Percentiles rank a stretch among this genome's conserved stretches.
These are phyloP conservation scores for Phytophthora tentaculata DNA, from an alignment of 352 stramenopile genomes.

Conservation along the genomic window DNA sequence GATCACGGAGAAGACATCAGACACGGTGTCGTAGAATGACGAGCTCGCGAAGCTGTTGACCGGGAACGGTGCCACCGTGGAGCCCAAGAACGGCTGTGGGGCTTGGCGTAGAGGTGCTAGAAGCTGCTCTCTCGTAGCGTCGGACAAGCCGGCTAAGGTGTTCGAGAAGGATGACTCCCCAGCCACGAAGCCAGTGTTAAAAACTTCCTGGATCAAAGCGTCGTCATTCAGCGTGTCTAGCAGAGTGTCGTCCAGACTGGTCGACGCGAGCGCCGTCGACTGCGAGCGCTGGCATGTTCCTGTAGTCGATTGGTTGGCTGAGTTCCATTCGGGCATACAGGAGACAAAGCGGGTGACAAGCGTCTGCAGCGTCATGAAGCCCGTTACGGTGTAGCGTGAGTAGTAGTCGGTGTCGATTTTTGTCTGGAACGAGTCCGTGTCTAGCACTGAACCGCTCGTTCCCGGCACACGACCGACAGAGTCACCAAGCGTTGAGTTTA, in stretches of 20 bases:
- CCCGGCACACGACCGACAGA: conserved; percentile 32
- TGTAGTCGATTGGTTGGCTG: conserved; percentile 42
- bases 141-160: conserved; percentile 16
- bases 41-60: conserved; percentile 52
- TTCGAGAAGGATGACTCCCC: conserved; percentile 26
- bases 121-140: conserved; percentile 32
- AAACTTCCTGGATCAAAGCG: conserved; percentile 48
- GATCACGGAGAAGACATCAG: conserved; percentile 75
- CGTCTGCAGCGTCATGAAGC: conserved; percentile 79
- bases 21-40: conserved; percentile 70
- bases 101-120: conserved; percentile 49
- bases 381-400: conserved; percentile 49
- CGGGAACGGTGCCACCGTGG: conserved; percentile 45
- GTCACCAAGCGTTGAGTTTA: conserved; percentile 61
- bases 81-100: conserved; percentile 48
- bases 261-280: conserved; percentile 31
- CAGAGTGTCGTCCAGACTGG: conserved; percentile 37
- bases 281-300: conserved; percentile 51
- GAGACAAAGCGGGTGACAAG: conserved; percentile 60
- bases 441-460: conserved; percentile 41
- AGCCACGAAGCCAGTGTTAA: conserved; percentile 27
- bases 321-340: conserved; percentile 61
- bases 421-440: conserved; percentile 46
- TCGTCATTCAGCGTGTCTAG: conserved; percentile 48
- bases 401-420: conserved; percentile 46